These are phyloP conservation scores for Penicillium mononematosum DNA, from an alignment of 495 filamentous ascomycete species.

Conservation along the genomic window DNA sequence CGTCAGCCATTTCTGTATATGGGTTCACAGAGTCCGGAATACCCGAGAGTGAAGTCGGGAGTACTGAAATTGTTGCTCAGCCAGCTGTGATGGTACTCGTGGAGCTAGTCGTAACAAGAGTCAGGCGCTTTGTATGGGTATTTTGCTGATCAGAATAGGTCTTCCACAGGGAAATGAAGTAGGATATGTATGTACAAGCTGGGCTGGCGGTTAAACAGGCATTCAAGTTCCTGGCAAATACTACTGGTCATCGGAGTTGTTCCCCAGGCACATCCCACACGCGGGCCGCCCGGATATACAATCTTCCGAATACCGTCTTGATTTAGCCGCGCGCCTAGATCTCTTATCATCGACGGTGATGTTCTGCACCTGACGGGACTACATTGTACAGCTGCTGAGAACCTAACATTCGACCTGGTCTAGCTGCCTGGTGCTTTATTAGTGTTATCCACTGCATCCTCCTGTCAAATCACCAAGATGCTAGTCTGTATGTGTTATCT, in stretches of 20 bases:
- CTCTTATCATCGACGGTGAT: conserved; percentile 15
- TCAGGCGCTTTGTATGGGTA: not conserved
- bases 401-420: not conserved
- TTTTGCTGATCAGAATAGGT: not conserved
- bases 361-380: conserved; percentile 5
- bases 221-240: conserved; percentile 7
- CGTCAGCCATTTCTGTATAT: conserved; percentile 39
- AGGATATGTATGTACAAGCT: conserved; percentile 28
- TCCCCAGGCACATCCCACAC: conserved; percentile 29
- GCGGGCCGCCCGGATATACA: conserved; percentile 16
- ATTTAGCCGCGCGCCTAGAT: conserved; percentile 31
- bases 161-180: not conserved
- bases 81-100: not conserved
- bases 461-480: conserved; percentile 26
- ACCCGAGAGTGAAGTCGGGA: not conserved
- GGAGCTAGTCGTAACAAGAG: conserved; percentile 2
- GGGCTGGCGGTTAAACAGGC: conserved; percentile 6
- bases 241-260: conserved; percentile 10
- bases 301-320: conserved; percentile 14
- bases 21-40: conserved; percentile 3
- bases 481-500: conserved; percentile 39
- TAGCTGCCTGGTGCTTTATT: not conserved
- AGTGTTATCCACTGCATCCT: not conserved
- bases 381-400: not conserved
- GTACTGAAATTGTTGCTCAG: not conserved